Conservation (phyloP, 2,329 filamentous ascomycete species). For the Phyllosticta capitalensis region DNA sequence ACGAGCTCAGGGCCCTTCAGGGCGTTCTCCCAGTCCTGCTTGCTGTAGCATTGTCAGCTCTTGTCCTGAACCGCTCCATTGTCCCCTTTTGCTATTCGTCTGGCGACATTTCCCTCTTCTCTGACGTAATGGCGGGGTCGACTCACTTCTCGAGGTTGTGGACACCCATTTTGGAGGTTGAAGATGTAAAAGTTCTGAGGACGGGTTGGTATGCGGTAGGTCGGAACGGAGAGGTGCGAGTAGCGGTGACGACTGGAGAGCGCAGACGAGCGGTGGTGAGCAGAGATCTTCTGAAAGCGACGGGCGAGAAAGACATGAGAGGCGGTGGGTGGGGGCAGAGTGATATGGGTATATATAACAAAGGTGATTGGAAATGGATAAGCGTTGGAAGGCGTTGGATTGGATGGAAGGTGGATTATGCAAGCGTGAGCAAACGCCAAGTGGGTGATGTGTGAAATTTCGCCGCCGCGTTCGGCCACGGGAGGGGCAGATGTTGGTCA, state of each 20-base stretch:
- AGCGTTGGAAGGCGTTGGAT: constrained; percentile 16
- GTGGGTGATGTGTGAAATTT: constrained; percentile 7
- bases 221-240: constrained; percentile 19
- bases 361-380: constrained; percentile 6
- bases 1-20: constrained; percentile 49
- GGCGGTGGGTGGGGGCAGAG: constrained; percentile 2
- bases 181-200: constrained; percentile 30
- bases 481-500: constrained; percentile 3
- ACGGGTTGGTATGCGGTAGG: constrained; percentile 25
- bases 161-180: constrained; percentile 36
- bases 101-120: neutral
- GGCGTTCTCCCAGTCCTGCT: constrained; percentile 48
- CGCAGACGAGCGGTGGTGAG: constrained; percentile 31
- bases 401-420: constrained; percentile 23
- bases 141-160: constrained; percentile 41
- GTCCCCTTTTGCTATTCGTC: neutral
- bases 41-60: constrained; percentile 34
- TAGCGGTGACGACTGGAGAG: constrained; percentile 14
- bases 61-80: neutral
- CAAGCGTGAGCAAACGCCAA: constrained; percentile 4
- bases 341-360: constrained; percentile 19
- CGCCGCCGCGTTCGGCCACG: constrained; percentile 8
- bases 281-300: constrained; percentile 28
- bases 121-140: neutral
- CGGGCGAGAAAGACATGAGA: constrained; percentile 23